Percentiles rank a stretch among this genome's conserved stretches.
These are phyloP conservation scores for Ophiostoma piceae DNA, from an alignment of 2,329 filamentous ascomycete species.

Conservation along the genomic window DNA sequence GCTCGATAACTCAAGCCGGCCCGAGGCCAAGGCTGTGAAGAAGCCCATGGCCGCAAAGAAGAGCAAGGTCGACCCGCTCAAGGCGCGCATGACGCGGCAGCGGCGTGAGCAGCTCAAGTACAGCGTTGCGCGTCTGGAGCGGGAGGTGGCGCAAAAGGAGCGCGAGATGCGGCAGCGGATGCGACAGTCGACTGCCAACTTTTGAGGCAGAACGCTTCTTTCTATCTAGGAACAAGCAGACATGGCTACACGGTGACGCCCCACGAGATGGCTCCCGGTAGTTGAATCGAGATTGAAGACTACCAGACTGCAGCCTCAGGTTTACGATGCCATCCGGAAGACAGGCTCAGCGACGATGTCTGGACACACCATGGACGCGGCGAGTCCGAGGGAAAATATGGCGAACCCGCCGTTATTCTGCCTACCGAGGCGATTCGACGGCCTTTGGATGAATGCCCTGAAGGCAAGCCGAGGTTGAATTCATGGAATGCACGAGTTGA, in stretches of 20 bases:
- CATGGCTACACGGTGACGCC: background rate
- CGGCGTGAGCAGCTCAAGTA: conserved; percentile 83
- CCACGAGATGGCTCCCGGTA: background rate
- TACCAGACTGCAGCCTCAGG: background rate
- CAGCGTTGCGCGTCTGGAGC: conserved; percentile 75
- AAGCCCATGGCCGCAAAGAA: background rate
- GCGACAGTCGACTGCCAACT: conserved; percentile 19
- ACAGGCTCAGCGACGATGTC: background rate
- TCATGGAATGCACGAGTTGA: background rate
- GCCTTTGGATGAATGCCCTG: background rate
- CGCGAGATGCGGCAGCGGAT: conserved; percentile 51
- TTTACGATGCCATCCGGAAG: background rate
- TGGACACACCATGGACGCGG: background rate
- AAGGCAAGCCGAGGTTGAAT: background rate
- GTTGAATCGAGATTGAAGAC: background rate
- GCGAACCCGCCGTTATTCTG: background rate
- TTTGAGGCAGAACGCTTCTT: background rate
- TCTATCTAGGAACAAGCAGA: background rate
- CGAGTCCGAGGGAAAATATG: background rate
- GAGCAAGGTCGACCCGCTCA: conserved; percentile 39
- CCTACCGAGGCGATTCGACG: background rate
- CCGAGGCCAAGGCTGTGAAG: background rate
- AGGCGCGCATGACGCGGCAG: conserved; percentile 61
- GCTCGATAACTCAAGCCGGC: conserved; percentile 33
- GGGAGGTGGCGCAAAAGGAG: conserved; percentile 76